A percentile compares a stretch with the other conserved stretches of the same genome.
Conservation (phyloP, 2,329 filamentous ascomycete genomes). For the Zasmidium angulare region DNA sequence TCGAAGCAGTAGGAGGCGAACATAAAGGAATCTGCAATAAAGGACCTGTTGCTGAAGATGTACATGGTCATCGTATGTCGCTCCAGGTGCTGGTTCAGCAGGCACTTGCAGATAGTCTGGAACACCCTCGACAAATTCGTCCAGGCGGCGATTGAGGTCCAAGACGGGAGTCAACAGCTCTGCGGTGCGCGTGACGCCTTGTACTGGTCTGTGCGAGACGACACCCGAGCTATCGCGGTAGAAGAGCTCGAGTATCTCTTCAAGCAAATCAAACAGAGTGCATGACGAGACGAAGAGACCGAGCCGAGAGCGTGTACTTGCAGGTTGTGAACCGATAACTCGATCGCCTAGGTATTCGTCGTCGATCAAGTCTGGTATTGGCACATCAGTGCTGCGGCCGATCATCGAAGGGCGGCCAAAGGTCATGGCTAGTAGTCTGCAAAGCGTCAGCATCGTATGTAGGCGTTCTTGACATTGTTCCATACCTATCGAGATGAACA, state of each 20-base stretch:
- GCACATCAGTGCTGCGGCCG: conserved; percentile 24
- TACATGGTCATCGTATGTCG: conserved; percentile 19
- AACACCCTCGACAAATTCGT: conserved; percentile 24
- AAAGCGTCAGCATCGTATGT: conserved; percentile 36
- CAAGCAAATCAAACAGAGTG: conserved; percentile 25
- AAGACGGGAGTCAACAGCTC: conserved; percentile 24
- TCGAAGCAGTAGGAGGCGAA: conserved; percentile 25
- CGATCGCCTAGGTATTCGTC: conserved; percentile 56
- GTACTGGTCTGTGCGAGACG: conserved; percentile 10
- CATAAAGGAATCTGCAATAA: conserved; percentile 23
- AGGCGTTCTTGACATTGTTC: not conserved
- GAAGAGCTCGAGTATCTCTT: conserved; percentile 27
- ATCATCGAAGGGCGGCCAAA: conserved; percentile 33
- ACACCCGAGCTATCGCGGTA: conserved; percentile 18
- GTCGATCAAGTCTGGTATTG: conserved; percentile 39
- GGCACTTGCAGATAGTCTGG: conserved; percentile 21
- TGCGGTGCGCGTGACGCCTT: conserved; percentile 10
- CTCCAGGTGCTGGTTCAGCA: not conserved
- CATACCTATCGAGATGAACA: conserved; percentile 39
- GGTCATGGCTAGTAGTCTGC: conserved; percentile 45
- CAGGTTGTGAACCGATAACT: conserved; percentile 39
- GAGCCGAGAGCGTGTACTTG: conserved; percentile 31
- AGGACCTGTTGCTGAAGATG: conserved; percentile 25
- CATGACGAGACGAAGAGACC: conserved; percentile 30
- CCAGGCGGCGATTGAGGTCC: conserved; percentile 23